phyloP scores from a whole-genome alignment of 2,329 filamentous ascomycete genomes.

The Colletotrichum neosansevieriae region DNA sequence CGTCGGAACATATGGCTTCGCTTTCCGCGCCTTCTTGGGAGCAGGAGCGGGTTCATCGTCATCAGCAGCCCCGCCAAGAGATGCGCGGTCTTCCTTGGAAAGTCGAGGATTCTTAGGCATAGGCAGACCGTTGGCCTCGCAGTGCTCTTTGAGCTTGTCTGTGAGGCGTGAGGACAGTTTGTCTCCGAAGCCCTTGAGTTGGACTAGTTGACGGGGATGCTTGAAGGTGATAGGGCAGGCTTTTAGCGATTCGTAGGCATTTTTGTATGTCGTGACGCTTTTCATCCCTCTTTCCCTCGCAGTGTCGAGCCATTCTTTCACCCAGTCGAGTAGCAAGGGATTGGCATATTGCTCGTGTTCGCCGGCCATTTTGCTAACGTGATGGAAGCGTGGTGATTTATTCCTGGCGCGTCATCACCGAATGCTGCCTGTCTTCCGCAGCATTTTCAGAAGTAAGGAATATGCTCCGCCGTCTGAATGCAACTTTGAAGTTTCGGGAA shows the following conservation, averaged over 20 bases:
- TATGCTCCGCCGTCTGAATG: neutral
- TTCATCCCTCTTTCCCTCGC: constrained; percentile 78
- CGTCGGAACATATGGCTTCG: constrained; percentile 77
- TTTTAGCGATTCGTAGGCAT: constrained; percentile 82
- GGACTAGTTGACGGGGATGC: constrained; percentile 79
- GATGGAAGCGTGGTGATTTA: constrained; percentile 41
- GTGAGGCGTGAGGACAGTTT: constrained; percentile 79
- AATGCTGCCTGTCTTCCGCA: neutral
- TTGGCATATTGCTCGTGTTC: constrained; percentile 69
- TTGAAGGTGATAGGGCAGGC: constrained; percentile 77
- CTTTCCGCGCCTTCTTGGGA: constrained; percentile 69
- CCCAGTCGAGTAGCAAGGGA: constrained; percentile 77
- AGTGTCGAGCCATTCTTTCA: constrained; percentile 81
- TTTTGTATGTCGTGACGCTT: constrained; percentile 77
- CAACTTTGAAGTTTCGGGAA: neutral
- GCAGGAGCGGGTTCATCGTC: constrained; percentile 51
- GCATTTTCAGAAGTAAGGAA: constrained; percentile 3
- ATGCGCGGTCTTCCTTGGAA: constrained; percentile 48
- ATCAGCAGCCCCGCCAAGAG: constrained; percentile 50
- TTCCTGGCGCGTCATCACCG: constrained; percentile 10
- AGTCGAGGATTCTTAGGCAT: constrained; percentile 71
- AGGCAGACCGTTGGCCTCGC: constrained; percentile 73
- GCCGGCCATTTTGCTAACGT: constrained; percentile 46
- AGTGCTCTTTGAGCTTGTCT: constrained; percentile 70
- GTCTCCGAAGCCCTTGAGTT: constrained; percentile 79